Conservation (phyloP, 2,329 filamentous ascomycete species). For the Fusarium ramigenum region DNA sequence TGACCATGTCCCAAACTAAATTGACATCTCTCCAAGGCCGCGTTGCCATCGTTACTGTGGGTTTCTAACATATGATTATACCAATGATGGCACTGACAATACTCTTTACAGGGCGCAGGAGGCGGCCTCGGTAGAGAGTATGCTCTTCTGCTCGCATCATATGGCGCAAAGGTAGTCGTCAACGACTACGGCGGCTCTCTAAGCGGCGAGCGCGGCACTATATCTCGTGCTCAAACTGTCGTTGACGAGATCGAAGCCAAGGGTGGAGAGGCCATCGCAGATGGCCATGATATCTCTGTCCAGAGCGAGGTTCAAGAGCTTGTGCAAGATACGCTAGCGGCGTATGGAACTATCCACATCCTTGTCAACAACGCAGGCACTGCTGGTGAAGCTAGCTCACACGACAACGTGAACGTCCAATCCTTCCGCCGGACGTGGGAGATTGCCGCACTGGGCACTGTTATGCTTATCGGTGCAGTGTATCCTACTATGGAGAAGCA, state of each 20-base stretch:
- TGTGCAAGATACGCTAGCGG: background rate
- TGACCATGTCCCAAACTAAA: background rate
- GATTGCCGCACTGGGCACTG: background rate
- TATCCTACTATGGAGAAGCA: background rate
- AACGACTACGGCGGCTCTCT: background rate
- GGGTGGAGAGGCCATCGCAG: background rate
- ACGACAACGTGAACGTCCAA: background rate
- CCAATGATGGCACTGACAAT: background rate
- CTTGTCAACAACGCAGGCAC: background rate
- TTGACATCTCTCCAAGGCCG: background rate
- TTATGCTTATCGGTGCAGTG: background rate
- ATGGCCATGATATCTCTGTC: background rate
- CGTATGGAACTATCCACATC: background rate
- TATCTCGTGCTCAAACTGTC: background rate
- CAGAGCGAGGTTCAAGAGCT: background rate
- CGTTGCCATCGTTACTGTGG: background rate
- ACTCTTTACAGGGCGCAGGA: background rate
- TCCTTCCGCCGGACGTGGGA: background rate
- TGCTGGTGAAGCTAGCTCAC: background rate
- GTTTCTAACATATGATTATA: rapidly evolving
- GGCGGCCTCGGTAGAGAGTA: background rate
- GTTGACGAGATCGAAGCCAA: background rate
- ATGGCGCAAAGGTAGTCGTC: background rate
- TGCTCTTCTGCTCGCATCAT: background rate
- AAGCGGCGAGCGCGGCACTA: background rate